Percentiles rank a stretch among this genome's conserved stretches.
Conservation (phyloP, 2,329 filamentous ascomycete genomes). For the Immersiporthe knoxdaviesiana region DNA sequence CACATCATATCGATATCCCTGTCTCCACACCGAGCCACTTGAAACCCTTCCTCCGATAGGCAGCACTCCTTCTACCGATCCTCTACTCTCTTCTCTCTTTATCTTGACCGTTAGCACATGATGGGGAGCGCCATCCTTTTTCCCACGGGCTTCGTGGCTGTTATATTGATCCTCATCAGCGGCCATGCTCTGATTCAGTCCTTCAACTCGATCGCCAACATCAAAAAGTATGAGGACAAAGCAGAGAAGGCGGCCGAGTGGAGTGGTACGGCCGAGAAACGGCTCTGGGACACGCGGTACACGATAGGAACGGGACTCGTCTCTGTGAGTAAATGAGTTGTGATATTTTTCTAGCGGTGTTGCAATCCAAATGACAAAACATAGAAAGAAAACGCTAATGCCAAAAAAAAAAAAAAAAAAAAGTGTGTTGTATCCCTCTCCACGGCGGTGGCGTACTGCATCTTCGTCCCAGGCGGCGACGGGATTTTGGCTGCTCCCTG, state of each 20-base stretch:
- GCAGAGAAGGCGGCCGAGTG: constrained; percentile 38
- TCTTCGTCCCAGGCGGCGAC: constrained; percentile 21
- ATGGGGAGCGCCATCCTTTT: constrained; percentile 24
- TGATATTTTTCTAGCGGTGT: no score
- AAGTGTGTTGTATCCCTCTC: constrained; percentile 27
- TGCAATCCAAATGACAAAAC: no score
- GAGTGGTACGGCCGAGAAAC: constrained; percentile 36
- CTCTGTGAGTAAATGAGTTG: constrained; percentile 33
- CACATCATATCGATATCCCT: background rate
- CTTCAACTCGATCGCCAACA: constrained; percentile 35
- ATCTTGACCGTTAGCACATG: background rate
- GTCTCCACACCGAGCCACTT: background rate
- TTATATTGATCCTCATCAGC: constrained; percentile 31
- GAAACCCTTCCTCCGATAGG: background rate
- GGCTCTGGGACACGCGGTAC: constrained; percentile 36
- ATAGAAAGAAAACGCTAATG: background rate
- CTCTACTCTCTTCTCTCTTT: background rate
- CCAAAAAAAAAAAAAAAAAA: no score
- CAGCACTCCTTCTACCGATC: background rate
- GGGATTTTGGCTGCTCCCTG: constrained; percentile 21
- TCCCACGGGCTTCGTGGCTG: constrained; percentile 29
- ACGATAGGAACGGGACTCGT: constrained; percentile 37
- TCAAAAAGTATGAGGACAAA: constrained; percentile 37
- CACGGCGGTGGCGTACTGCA: constrained; percentile 23
- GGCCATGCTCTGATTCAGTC: constrained; percentile 34